Conservation (phyloP, 306 rosid genomes). For the Aeschynomene evenia region DNA sequence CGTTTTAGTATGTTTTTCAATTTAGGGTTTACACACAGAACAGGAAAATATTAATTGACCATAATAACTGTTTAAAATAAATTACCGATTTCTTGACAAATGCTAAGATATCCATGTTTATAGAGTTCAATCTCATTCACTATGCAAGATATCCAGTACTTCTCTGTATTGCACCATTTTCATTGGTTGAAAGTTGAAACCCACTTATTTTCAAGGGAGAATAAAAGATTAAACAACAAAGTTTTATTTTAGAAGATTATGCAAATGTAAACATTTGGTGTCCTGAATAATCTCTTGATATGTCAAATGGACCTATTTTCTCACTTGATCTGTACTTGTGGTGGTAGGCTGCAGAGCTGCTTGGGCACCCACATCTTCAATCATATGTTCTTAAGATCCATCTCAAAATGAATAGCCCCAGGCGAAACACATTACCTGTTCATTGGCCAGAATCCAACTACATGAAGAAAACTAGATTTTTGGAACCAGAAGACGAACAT, state of each 20-base stretch:
- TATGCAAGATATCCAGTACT: not conserved
- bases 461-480: conserved; percentile 75
- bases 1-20: too few relatives aligned
- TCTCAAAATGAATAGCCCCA: conserved; percentile 77
- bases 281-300: not conserved
- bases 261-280: not conserved
- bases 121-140: not conserved
- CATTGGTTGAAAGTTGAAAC: not conserved
- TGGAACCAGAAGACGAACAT: conserved; percentile 50
- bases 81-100: too few relatives aligned
- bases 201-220: not conserved
- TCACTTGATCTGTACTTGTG: conserved; percentile 37
- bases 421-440: conserved; percentile 56
- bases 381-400: conserved; percentile 75
- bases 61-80: too few relatives aligned
- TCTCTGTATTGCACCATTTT: not conserved
- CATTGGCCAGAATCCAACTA: conserved; percentile 57
- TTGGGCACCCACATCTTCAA: conserved; percentile 79
- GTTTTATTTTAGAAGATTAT: not conserved
- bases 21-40: too few relatives aligned
- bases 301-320: conserved; percentile 34
- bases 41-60: too few relatives aligned
- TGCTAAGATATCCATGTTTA: not conserved
- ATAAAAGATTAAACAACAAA: not conserved
- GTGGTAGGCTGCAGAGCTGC: conserved; percentile 88